Evolutionary conservation across 305 asterid species (phyloP).

Genomic region (Striga hermonthica): DNA sequence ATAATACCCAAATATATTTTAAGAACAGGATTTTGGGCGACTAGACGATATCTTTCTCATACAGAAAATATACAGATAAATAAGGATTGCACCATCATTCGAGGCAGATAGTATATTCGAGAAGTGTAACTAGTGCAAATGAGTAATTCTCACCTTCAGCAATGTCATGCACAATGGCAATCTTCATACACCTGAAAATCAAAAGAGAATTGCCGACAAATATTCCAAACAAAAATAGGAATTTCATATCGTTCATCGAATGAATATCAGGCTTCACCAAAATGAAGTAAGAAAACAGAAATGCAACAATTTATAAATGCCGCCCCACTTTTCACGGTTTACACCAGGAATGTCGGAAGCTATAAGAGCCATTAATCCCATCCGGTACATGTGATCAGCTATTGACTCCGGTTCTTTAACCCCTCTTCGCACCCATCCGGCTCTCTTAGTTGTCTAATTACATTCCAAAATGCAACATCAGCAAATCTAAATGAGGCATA

Average conservation of each 20-base stretch:
- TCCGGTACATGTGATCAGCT: slow-evolving; percentile 92
- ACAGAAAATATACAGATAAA: no score
- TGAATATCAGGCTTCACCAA: slow-evolving; percentile 6
- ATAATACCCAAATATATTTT: no score
- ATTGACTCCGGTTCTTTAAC: slow-evolving; percentile 80
- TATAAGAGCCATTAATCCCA: slow-evolving; percentile 92
- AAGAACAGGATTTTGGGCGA: no score
- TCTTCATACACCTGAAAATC: slow-evolving; percentile 76
- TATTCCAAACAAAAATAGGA: not conserved
- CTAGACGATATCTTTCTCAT: no score
- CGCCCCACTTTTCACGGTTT: slow-evolving; percentile 70
- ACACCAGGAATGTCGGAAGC: slow-evolving; percentile 81
- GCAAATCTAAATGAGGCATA: slow-evolving; percentile 15
- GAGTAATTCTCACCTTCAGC: slow-evolving; percentile 71
- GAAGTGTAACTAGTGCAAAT: not conserved
- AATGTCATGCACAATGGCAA: slow-evolving; percentile 94
- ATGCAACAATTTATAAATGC: slow-evolving; percentile 9
- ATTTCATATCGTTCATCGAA: not conserved
- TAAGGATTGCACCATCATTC: not conserved
- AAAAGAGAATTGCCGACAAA: slow-evolving; percentile 22
- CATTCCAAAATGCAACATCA: slow-evolving; percentile 23
- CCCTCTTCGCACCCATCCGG: slow-evolving; percentile 71
- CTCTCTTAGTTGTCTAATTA: slow-evolving; percentile 72
- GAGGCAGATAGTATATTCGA: slow-evolving; percentile 2
- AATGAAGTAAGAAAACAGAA: not conserved